Base-by-base conservation (phyloP, 2,329 filamentous ascomycete species). In the Fusarium austroafricanum region DNA sequence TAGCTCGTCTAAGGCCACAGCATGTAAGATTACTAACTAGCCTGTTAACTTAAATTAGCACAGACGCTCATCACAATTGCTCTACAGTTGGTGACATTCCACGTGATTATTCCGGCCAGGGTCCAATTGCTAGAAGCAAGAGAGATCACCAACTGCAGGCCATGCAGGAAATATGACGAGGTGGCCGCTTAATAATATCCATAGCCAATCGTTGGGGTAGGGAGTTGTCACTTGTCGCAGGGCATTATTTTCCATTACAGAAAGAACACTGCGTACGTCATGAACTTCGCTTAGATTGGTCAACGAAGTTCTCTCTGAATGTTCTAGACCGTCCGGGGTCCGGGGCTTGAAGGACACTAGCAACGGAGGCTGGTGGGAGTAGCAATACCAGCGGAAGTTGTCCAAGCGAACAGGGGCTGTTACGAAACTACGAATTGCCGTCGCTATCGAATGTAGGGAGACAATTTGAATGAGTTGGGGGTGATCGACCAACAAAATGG, bases 241-340 rank as follows among this genome's bases (percentile, higher is more conserved):
- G 29, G 31, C 35, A 33, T 38, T 50, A 14, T 40, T 39, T 38
- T 35, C 39, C 18, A 44, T 59, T 55, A 52, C 60, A 53, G 28
- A 28, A 40, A 18, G 28, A 20, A 44, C 31, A 45, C 33, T 44
- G 42, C 31, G 37, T 61, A 61, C 62, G 58, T 65, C 52, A 70
- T 63, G 60, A 44, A 23, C 43, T 55, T 38, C 35, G 49, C 37
- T 40, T 10, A 56, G 63, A 70, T 56, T 58, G 70, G 62, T 59
- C 65, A 52, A 49, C 20, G 42, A 66, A 71, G 67, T 71, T 67
- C 65, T 65, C 50, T 52, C 39, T 35, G 45, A 61, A 56, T 28
- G 70, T 60, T 67, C 68, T 57, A 71, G 70, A 70, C 70, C 52
- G 38, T 58, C 62, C 26, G 43, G 57, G 65, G 70, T 55, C 58